These are phyloP conservation scores for Saccharum spontaneum DNA, from an alignment of 176 grass and related monocot genomes.

Conservation along the genomic window DNA sequence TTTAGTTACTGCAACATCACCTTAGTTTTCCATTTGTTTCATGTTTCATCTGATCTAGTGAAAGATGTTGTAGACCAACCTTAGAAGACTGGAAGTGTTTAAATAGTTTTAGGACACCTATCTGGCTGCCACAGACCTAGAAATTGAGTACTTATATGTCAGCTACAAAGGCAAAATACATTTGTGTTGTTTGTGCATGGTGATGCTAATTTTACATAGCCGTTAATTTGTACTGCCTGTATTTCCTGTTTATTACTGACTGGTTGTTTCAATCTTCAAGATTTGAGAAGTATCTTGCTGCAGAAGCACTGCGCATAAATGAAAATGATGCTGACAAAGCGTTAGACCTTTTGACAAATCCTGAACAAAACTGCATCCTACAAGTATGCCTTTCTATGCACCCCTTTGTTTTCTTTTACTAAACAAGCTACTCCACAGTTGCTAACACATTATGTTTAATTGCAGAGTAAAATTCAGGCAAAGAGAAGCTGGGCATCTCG, in stretches of 20 bases:
- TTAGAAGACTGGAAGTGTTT: conserved; percentile 11
- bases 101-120: background rate
- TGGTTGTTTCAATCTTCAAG: conserved; percentile 38
- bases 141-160: background rate
- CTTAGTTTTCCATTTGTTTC: background rate
- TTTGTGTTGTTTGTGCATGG: conserved; percentile 1
- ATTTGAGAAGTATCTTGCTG: conserved; percentile 82
- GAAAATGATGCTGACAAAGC: conserved; percentile 90
- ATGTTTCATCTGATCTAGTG: conserved; percentile 16
- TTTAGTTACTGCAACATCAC: background rate
- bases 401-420: background rate
- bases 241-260: background rate
- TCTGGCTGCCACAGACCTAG: background rate
- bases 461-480: conserved; percentile 61
- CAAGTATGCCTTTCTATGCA: conserved; percentile 52
- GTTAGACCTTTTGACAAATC: conserved; percentile 88
- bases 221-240: background rate
- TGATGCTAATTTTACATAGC: conserved; percentile 1
- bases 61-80: conserved; percentile 4
- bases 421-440: conserved; percentile 25
- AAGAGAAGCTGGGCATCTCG: conserved; percentile 38
- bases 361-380: conserved; percentile 73
- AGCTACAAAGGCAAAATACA: conserved; percentile 2
- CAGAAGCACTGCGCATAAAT: conserved; percentile 77
- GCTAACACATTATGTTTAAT: conserved; percentile 20